Base-by-base conservation (phyloP, 306 rosid species). In the Corylus avellana region DNA sequence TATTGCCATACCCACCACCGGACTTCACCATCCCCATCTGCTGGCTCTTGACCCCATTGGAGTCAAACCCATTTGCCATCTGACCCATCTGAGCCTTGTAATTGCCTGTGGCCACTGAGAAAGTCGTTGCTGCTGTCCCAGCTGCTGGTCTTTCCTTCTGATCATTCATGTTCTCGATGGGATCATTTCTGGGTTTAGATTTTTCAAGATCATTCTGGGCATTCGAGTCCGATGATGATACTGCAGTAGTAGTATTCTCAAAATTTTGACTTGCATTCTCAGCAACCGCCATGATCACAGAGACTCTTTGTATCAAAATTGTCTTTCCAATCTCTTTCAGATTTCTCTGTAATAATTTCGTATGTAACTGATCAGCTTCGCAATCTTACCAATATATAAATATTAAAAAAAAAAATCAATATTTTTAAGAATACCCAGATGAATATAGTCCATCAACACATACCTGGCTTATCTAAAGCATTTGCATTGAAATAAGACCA, bases 281-380 rank as follows among this genome's bases (percentile, higher is more conserved):
- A 83, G 93, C 94, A 63, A 94, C 98, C 69, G 93, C 98, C 98
- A 91, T 94, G 87, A 82, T 87, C 89, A 71, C 70, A 80, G 58
- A 73, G 48, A 77, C 71, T 69, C 74, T 78, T 35, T 58, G 77
- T 50, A 47, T 56, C 84, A 89, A 78, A 58, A 59, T 78, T 20
- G 39, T 2, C 73, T 75, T 81, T 77, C 50, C 75, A 74, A 80
- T 37, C 62, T 39, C 8, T 14, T 16, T 20, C 79, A 76, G 85
- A 85, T 79, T 78, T 78, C 64, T 61, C 84, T 75, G 78, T 13
- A 72, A 81, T 74, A 79, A 63, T 77, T 64, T 50, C 53, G 72
- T 44, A 57, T 48, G 63, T 11, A 69, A 44, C 6, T 84, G 73
- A 75, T 84, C 77, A 86, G 67, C 44, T 20, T 16, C 51, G 68